Percentiles rank a stretch among this genome's conserved stretches.
Conservation (phyloP, 2,329 filamentous ascomycete genomes). For the Diaporthe australafricana region DNA sequence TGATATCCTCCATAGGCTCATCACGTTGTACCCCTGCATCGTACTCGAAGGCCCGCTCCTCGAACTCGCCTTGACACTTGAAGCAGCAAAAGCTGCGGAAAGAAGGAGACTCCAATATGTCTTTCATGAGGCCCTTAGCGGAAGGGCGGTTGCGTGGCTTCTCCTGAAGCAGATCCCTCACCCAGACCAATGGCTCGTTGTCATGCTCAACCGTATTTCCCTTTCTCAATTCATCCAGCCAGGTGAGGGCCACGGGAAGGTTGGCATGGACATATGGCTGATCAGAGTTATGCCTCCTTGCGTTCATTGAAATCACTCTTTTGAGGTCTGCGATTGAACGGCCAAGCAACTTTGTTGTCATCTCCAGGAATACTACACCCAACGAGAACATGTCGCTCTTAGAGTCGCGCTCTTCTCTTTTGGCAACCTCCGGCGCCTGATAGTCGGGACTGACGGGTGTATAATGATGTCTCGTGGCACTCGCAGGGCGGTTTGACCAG, state of each 20-base stretch:
- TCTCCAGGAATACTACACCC: conserved; percentile 38
- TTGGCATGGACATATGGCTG: conserved; percentile 36
- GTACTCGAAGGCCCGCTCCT: conserved; percentile 13
- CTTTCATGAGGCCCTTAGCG: conserved; percentile 35
- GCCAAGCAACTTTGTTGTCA: conserved; percentile 38
- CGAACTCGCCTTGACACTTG: conserved; percentile 35
- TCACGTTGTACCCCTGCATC: conserved; percentile 9
- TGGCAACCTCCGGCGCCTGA: conserved; percentile 38
- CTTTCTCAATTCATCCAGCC: conserved; percentile 31
- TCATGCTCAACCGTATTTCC: conserved; percentile 34
- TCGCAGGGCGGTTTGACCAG: conserved; percentile 29
- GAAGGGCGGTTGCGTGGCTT: conserved; percentile 32
- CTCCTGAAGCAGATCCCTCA: conserved; percentile 33
- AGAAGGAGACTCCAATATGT: conserved; percentile 39
- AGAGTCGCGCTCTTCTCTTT: conserved; percentile 33
- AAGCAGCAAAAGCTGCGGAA: conserved; percentile 37
- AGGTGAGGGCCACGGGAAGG: conserved; percentile 25
- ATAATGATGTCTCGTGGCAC: conserved; percentile 36
- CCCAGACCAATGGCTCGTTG: conserved; percentile 37
- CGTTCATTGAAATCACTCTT: conserved; percentile 14
- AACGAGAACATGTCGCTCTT: conserved; percentile 40
- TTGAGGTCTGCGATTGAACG: conserved; percentile 29
- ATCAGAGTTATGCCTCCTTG: conserved; percentile 24
- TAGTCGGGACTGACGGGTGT: conserved; percentile 37
- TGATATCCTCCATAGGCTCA: conserved; percentile 30